Evolutionary conservation across 306 rosid species (phyloP), one percentile per base, ranked within the genome.

Genomic region (Quercus mongolica): DNA sequence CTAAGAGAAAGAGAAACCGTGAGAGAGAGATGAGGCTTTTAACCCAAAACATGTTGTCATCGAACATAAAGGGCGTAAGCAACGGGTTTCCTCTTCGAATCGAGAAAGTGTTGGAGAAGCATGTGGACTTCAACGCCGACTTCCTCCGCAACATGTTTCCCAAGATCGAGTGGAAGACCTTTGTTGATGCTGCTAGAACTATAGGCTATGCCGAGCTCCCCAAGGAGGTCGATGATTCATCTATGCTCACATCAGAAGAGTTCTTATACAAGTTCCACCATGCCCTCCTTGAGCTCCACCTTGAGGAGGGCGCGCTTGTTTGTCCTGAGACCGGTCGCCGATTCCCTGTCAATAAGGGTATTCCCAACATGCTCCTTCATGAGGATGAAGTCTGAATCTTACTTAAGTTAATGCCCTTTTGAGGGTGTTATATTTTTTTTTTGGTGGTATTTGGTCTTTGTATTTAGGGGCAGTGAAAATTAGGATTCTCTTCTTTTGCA

Each of bases 281-380:
- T 64, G 99, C 92, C 2, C 96, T 95, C 71, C 76, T 95, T 63
- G 94, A 95, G 86, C 93, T 95, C 77, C 97, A 93, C 84, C 98
- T 93, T 3, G 98, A 95, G 80, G 96, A 93, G 71, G 98, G 97
- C 9, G 92, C 89, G 1, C 99, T 93, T 67, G 65, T 93, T 69
- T 95, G 98, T 70, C 98, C 98, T 0, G 92, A 93, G 82, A 90
- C 97, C 0, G 90, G 84, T 51, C 87, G 99, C 5, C 79, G 87
- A 14, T 95, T 91, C 76, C 97, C 96, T 0, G 90, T 95, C 14
- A 89, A 4, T 5, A 95, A 93, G 82, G 98, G 99, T 1, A 93
- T 91, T 56, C 99, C 99, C 18, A 95, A 93, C 76, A 86, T 95
- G 98, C 91, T 93, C 67, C 98, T 95, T 64, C 99, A 91, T 19